These are phyloP conservation scores for Vachellia pachyceras DNA, from an alignment of 306 rosid species.

Conservation along the genomic window DNA sequence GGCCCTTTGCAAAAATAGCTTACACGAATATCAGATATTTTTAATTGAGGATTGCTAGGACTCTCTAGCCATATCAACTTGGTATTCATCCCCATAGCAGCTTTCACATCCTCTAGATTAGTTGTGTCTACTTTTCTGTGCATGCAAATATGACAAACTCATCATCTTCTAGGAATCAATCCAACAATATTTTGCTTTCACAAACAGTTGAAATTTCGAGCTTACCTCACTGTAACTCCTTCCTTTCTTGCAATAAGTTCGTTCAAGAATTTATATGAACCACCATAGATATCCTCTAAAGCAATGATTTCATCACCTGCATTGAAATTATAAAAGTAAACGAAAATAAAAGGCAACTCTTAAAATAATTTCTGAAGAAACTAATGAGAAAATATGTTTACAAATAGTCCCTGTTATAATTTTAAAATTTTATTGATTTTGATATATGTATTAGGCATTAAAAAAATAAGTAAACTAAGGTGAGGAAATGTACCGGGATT, in stretches of 20 bases:
- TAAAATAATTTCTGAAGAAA: not conserved
- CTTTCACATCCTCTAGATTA: constrained; percentile 79
- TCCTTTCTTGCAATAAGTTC: not conserved
- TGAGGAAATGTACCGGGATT: constrained; percentile 44
- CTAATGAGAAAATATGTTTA: not conserved
- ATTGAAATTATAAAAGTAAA: constrained; percentile 32
- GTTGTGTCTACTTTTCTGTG: constrained; percentile 79
- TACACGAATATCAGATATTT: constrained; percentile 84
- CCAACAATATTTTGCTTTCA: not conserved
- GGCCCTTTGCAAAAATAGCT: constrained; percentile 28
- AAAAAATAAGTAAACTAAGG: not conserved
- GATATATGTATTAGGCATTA: not conserved
- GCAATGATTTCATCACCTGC: constrained; percentile 94
- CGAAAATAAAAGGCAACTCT: not conserved
- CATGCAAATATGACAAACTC: constrained; percentile 34
- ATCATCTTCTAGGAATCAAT: not conserved
- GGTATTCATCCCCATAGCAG: constrained; percentile 65
- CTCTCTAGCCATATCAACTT: constrained; percentile 98
- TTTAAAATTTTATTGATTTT: not conserved
- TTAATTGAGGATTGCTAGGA: constrained; percentile 88
- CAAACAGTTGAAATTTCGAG: constrained; percentile 37
- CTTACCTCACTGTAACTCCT: constrained; percentile 17
- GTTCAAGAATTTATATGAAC: constrained; percentile 61
- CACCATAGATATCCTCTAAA: constrained; percentile 88
- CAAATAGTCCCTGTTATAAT: too few species aligned